Evolutionary conservation across 2,329 filamentous ascomycete genomes (phyloP), one percentile per base, ranked within the genome.

Genomic region (Epichloe uncinata): DNA sequence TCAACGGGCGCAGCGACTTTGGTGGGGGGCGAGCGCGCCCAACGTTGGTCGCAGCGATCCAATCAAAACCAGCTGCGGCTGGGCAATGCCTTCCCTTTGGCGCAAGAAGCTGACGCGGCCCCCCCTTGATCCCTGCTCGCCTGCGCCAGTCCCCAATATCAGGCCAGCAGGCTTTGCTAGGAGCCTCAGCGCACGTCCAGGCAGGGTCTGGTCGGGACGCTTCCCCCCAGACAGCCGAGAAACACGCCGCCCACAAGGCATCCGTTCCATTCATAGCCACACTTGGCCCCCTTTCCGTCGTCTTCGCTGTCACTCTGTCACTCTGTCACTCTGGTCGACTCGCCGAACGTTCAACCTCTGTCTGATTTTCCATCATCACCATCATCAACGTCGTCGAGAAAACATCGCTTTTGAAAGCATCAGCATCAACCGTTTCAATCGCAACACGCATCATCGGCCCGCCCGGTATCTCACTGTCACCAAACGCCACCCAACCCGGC

Each of bases 181-280:
- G 37, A 48, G 45, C 36, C 44, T 22, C 53, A 51, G 53, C 48
- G 51, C 34, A 44, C 34, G 47, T 45, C 48, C 53, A 30, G 26
- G 26, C 54, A 51, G 48, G 52, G 52, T 35, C 50, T 30, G 26
- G 49, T 47, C 47, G 40, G 43, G 33, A 43, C 36, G 38, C 43
- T 34, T 44, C 16, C 16, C 16, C 41, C 41, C 47, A 40, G 40
- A 30, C 52, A 26, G 22, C 6, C 56, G 2, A 26, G 22, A 26
- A 26, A 26, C 22, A 7, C 22, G 22, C 22, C 22, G 22, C 22
- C 22, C 22, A 22, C 22, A 60, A 63, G 59, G 60, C 61, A 60
- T 47, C 57, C 57, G 56, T 60, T 57, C 58, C 62, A 62, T 64
- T 63, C 60, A 64, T 62, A 66, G 61, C 62, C 55, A 56, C 56